A percentile compares a stretch with the other conserved stretches of the same genome.
Conservation (phyloP, 176 grass and related monocot species). For the Hsuehochloa calcarea region DNA sequence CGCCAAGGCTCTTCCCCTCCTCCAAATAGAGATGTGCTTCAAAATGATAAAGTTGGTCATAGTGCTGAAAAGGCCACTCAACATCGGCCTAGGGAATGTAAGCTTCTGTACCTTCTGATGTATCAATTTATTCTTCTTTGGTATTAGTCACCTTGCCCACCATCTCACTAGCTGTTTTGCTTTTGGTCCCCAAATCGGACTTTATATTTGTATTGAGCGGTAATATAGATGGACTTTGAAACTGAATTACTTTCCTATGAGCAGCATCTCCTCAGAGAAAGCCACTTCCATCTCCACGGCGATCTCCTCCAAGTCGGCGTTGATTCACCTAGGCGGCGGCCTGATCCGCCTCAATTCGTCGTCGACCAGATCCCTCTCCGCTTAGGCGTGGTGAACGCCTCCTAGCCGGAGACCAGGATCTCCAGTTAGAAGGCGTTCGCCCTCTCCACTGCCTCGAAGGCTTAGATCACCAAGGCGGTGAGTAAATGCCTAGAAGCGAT, state of each 20-base stretch:
- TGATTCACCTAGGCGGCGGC: constrained; percentile 53
- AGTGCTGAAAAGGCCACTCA: constrained; percentile 60
- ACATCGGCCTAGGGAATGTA: constrained; percentile 56
- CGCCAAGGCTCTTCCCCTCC: constrained; percentile 42
- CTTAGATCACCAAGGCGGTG: constrained; percentile 68
- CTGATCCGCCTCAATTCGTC: constrained; percentile 57
- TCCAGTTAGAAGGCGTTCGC: constrained; percentile 70
- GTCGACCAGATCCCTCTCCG: constrained; percentile 38
- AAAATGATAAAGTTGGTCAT: constrained; percentile 51
- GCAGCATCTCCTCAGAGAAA: constrained; percentile 72
- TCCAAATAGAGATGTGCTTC: constrained; percentile 55
- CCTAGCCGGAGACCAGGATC: constrained; percentile 51
- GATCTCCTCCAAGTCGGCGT: constrained; percentile 51
- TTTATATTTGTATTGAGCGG: not conserved
- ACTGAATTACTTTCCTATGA: not conserved
- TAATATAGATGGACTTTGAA: not conserved
- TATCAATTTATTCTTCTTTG: not conserved
- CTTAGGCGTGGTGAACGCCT: constrained; percentile 40
- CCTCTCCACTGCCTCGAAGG: constrained; percentile 65
- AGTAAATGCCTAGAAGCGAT: constrained; percentile 1
- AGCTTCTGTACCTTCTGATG: constrained; percentile 25
- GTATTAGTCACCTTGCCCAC: not conserved
- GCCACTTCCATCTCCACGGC: constrained; percentile 39
- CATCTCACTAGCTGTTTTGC: not conserved
- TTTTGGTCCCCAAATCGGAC: not conserved